Conservation (phyloP, 192 early-diverging fungal genomes). For the Kappamyces sp. region DNA sequence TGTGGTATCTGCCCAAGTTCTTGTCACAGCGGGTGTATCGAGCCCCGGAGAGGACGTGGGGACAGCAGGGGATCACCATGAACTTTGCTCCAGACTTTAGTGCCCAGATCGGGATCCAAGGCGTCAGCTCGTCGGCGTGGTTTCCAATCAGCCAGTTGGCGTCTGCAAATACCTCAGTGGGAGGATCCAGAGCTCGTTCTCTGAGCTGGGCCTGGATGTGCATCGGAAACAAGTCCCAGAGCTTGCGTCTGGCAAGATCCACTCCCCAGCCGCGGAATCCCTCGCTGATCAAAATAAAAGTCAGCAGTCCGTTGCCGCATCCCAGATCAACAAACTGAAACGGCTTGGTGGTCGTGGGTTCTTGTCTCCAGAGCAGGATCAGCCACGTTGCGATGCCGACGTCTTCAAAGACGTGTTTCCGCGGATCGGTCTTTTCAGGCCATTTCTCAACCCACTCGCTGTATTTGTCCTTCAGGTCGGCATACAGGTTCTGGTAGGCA, state of each 20-base stretch:
- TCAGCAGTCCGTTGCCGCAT: constrained; percentile 80
- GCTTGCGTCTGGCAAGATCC: constrained; percentile 66
- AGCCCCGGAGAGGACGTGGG: constrained; percentile 64
- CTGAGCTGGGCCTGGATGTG: constrained; percentile 22
- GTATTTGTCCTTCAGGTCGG: constrained; percentile 61
- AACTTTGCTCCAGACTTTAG: constrained; percentile 48
- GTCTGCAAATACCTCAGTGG: constrained; percentile 36
- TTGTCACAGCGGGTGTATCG: constrained; percentile 32
- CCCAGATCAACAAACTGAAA: constrained; percentile 70
- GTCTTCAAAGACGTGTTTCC: constrained; percentile 82
- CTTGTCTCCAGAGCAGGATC: constrained; percentile 62
- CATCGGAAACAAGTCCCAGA: constrained; percentile 49
- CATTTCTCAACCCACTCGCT: constrained; percentile 65
- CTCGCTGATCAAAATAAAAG: constrained; percentile 62
- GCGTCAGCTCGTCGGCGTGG: constrained; percentile 82
- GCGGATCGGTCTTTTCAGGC: constrained; percentile 78
- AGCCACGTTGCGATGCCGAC: constrained; percentile 80
- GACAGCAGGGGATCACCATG: constrained; percentile 79
- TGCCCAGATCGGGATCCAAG: constrained; percentile 79
- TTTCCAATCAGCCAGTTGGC: constrained; percentile 80
- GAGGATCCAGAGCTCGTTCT: constrained; percentile 55
- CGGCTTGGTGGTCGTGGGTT: constrained; percentile 17
- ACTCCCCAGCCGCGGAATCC: constrained; percentile 68
- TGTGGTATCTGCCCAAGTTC: neutral
- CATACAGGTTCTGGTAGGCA: constrained; percentile 56